Percentiles rank a stretch among this genome's conserved stretches.
Conservation (phyloP, 2,329 filamentous ascomycete genomes). For the Stachybotrys elegans region DNA sequence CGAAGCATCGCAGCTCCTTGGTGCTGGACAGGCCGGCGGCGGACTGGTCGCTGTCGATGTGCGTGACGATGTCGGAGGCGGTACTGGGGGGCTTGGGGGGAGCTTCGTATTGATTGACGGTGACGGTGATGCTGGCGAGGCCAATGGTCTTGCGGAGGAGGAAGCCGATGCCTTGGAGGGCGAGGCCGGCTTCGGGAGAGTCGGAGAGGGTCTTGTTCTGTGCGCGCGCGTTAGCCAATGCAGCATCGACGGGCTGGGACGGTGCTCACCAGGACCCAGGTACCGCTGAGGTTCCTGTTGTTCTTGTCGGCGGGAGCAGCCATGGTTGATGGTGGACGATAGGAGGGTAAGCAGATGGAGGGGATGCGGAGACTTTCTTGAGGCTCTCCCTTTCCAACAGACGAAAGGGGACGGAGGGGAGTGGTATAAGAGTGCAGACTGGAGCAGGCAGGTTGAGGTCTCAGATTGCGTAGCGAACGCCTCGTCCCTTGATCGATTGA, state of each 20-base stretch:
- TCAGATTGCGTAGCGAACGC: no score
- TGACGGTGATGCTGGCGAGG: constrained; percentile 63
- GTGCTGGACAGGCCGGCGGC: constrained; percentile 68
- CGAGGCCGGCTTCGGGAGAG: constrained; percentile 61
- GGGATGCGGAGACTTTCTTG: no score
- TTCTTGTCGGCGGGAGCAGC: constrained; percentile 65
- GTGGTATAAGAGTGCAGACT: no score
- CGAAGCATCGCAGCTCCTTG: constrained; percentile 48
- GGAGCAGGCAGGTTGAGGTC: no score
- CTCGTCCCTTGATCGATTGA: no score
- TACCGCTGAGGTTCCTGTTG: constrained; percentile 62
- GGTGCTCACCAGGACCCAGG: constrained; percentile 60
- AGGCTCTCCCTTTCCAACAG: no score
- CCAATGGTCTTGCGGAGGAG: constrained; percentile 67
- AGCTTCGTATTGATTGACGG: constrained; percentile 50
- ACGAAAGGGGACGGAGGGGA: no score
- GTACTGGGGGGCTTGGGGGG: constrained; percentile 35
- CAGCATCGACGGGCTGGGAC: not conserved
- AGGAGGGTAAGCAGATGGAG: no score
- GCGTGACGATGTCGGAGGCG: constrained; percentile 38
- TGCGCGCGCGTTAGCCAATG: not conserved
- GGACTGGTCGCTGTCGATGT: constrained; percentile 69
- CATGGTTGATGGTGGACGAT: no score
- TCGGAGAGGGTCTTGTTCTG: constrained; percentile 75
- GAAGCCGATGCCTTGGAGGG: constrained; percentile 68